phyloP scores from a whole-genome alignment of 208 protist species.

The Leishmania mexicana region DNA sequence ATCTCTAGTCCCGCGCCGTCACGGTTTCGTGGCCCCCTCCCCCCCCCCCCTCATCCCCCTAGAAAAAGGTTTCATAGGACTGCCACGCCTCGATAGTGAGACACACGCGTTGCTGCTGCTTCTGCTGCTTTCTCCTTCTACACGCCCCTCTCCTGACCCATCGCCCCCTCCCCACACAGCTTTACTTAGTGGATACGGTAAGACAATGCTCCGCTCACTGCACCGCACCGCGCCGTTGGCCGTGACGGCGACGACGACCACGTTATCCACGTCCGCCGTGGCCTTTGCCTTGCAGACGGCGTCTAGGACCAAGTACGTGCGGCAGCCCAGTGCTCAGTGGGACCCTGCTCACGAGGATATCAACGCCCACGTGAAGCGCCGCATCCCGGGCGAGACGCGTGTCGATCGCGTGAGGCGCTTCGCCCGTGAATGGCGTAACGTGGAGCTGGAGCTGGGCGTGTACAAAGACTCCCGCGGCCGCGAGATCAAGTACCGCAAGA shows the following conservation, averaged over 20 bases:
- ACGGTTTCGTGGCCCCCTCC: not conserved
- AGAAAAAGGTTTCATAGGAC: not conserved
- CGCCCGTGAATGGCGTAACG: conserved; percentile 90
- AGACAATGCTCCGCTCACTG: conserved; percentile 29
- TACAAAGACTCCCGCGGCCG: conserved; percentile 89
- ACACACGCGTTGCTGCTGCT: not conserved
- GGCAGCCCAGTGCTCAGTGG: conserved; percentile 84
- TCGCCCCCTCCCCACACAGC: not conserved
- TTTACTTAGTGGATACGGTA: not conserved
- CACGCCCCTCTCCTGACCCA: not conserved
- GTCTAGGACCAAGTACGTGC: conserved; percentile 76
- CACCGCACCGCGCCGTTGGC: conserved; percentile 17
- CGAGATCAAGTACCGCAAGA: conserved; percentile 91
- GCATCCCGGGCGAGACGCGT: conserved; percentile 90
- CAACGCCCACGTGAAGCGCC: conserved; percentile 91
- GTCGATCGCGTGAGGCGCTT: conserved; percentile 89
- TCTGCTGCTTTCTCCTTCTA: not conserved
- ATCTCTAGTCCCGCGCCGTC: not conserved
- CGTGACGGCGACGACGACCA: conserved; percentile 2
- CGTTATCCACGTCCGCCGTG: conserved; percentile 4
- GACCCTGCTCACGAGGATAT: conserved; percentile 91
- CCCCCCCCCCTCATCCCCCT: not conserved
- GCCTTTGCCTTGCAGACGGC: conserved; percentile 28
- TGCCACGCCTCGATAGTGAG: not conserved
- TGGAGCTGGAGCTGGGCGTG: conserved; percentile 86